Evolutionary conservation across 495 filamentous ascomycete species (phyloP).

Genomic region (Tuber microsphaerosporum): DNA sequence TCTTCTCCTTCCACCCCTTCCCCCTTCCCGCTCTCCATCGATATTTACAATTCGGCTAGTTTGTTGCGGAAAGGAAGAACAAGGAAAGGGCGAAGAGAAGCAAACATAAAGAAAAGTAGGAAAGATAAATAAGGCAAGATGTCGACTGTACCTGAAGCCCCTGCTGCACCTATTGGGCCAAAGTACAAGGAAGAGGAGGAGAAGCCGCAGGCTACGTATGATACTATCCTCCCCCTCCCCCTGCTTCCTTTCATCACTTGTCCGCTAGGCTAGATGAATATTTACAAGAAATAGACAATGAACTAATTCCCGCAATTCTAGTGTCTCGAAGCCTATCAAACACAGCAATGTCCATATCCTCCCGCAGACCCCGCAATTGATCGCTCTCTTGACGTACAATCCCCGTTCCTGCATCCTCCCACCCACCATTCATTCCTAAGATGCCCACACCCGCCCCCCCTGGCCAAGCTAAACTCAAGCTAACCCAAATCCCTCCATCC

Average conservation of each 20-base stretch:
- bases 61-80: conserved; percentile 16
- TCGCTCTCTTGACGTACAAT: conserved; percentile 85
- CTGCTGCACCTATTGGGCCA: conserved; percentile 51
- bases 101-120: conserved; percentile 14
- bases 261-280: not conserved
- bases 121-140: conserved; percentile 20
- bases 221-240: conserved; percentile 13
- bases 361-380: conserved; percentile 90
- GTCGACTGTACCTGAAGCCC: conserved; percentile 31
- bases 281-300: not conserved
- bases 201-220: conserved; percentile 60
- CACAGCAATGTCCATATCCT: conserved; percentile 84
- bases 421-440: not conserved
- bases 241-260: not conserved
- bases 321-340: conserved; percentile 74
- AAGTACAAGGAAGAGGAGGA: conserved; percentile 57
- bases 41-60: conserved; percentile 9
- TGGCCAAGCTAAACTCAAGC: conserved; percentile 6
- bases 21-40: not conserved
- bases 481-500: not conserved
- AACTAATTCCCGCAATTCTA: conserved; percentile 41
- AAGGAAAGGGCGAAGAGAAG: conserved; percentile 2
- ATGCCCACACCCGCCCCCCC: conserved; percentile 1
- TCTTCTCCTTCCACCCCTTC: conserved; percentile 9
- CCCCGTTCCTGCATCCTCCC: conserved; percentile 17